phyloP scores from a whole-genome alignment of 257 asterid species.

The Fraxinus excelsior region DNA sequence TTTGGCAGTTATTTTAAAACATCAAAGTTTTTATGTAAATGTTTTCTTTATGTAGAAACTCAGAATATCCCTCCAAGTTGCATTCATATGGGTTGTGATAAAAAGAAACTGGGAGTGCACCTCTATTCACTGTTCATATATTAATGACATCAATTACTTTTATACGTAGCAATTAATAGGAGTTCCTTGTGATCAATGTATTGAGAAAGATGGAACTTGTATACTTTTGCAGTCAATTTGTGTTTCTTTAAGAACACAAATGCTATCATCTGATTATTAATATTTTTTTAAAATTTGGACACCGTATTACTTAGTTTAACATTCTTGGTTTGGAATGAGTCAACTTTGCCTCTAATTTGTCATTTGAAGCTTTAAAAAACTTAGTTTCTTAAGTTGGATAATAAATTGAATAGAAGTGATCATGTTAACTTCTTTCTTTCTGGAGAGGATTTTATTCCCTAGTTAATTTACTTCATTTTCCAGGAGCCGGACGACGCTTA shows the following conservation, averaged over 20 bases:
- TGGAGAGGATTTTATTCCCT: not conserved
- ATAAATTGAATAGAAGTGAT: not conserved
- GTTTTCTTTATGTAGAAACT: not conserved
- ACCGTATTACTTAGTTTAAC: not conserved
- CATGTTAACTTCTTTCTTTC: not conserved
- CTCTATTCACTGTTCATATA: constrained; percentile 4
- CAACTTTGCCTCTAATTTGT: not conserved
- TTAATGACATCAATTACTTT: constrained; percentile 5
- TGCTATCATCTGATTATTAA: not conserved
- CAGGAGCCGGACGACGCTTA: not conserved
- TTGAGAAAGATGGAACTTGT: not conserved
- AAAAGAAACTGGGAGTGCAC: not conserved
- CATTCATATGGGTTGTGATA: not conserved
- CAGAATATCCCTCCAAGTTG: not conserved
- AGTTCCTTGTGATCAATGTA: not conserved
- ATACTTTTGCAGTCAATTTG: not conserved
- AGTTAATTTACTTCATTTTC: not conserved
- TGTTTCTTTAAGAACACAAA: not conserved
- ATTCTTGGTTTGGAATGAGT: not conserved
- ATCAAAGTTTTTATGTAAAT: not conserved
- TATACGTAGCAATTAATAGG: not conserved
- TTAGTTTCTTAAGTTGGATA: not conserved
- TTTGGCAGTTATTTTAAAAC: not conserved
- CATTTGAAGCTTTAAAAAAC: not conserved
- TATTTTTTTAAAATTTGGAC: not conserved